Evolutionary conservation across 108 stramenopile genomes (phyloP), one percentile per base, ranked within the genome.

Genomic region (Fragilaria crotonensis): DNA sequence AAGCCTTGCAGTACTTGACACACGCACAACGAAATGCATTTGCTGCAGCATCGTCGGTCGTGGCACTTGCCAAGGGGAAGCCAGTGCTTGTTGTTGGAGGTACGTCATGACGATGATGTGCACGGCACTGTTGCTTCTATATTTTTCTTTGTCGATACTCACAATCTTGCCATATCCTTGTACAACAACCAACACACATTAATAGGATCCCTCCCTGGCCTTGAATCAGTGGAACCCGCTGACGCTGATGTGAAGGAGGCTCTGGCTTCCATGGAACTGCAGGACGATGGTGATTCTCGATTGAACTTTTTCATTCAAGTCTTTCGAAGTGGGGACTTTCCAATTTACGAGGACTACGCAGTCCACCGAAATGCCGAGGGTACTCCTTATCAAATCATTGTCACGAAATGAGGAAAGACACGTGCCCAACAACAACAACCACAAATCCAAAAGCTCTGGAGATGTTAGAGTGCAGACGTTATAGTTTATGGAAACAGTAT

Each of bases 311-410:
- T 86, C 48, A 63, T 88, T 48, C 90, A 91, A 69, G 81, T 78
- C 30, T 91, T 87, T 61, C 82, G 89, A 49, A 83, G 83, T n/a
- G 67, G 75, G 30, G 90, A 91, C 52, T 91, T 68, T 56, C 72
- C 86, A n/a, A 77, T 87, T 25, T 91, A 91, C 64, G 86, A 70
- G 32, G 86, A 81, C 52, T 91, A 91, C 59, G 90, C 86, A 25
- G 71, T 87, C 49, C 82, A 85, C 60, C 77, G 86, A 30, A 79
- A 81, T 25, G 72, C 67, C 25, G 90, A 91, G 49, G 63, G 83
- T 23, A 85, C 86, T 17, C 90, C 90, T 23, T 68, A 84, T 67
- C 76, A 83, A 64, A 78, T 85, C 65, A 75, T 91, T 61, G 90
- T 91, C 33, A 85, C 85, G 17, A 91, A 91, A 57, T 90, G 78